Evolutionary conservation across 1,139 yeast species (phyloP).

Genomic region (Candida freyschussii): DNA sequence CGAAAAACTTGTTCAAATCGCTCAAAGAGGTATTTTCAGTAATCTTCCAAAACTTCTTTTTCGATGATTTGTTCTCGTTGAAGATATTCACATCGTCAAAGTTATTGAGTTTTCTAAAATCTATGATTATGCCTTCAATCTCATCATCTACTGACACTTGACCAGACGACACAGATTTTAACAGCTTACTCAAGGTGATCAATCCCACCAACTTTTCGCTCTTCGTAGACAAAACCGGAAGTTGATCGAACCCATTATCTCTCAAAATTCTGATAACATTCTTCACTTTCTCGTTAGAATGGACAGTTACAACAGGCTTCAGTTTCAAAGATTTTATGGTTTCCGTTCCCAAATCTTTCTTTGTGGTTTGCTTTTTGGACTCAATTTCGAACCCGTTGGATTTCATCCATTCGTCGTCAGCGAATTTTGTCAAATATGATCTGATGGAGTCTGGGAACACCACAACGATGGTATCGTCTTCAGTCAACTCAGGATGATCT

Average conservation of each 20-base stretch:
- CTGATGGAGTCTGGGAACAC: constrained; percentile 86
- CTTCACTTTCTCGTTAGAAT: constrained; percentile 55
- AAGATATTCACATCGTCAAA: constrained; percentile 58
- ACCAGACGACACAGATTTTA: constrained; percentile 64
- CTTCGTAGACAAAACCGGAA: constrained; percentile 57
- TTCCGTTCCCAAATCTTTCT: constrained; percentile 47
- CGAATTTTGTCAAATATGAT: constrained; percentile 82
- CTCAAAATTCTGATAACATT: constrained; percentile 69
- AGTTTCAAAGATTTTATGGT: constrained; percentile 69
- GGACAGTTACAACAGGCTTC: constrained; percentile 78
- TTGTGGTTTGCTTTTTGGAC: constrained; percentile 35
- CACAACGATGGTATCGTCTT: constrained; percentile 72
- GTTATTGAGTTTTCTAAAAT: constrained; percentile 68
- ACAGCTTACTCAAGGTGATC: constrained; percentile 70
- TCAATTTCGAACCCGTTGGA: constrained; percentile 61
- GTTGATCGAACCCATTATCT: constrained; percentile 78
- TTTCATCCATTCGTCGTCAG: constrained; percentile 90
- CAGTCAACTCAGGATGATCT: constrained; percentile 54
- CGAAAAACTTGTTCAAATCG: constrained; percentile 75
- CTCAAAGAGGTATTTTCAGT: constrained; percentile 64
- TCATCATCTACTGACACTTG: constrained; percentile 56
- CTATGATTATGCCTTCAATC: constrained; percentile 61
- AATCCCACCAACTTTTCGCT: constrained; percentile 63
- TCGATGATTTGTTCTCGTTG: constrained; percentile 56
- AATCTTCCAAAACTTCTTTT: constrained; percentile 67